A percentile compares a stretch with the other conserved stretches of the same genome.
Conservation (phyloP, 805 yeast species). For the Candida pseudofarinosa region DNA sequence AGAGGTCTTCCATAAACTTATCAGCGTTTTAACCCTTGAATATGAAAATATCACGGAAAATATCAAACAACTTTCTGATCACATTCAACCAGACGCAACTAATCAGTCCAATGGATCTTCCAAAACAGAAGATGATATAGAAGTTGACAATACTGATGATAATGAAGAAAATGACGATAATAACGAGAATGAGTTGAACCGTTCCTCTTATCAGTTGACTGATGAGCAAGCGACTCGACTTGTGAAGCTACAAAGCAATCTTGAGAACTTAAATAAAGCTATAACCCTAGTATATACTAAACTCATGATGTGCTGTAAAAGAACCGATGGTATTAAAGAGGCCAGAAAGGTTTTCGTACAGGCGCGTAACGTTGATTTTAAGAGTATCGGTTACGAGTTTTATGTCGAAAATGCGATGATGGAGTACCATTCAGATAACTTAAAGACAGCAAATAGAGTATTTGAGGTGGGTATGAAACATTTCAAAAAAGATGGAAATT, state of each 20-base stretch:
- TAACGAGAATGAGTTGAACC: slow-evolving; percentile 14
- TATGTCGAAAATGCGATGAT: slow-evolving; percentile 78
- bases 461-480: slow-evolving; percentile 74
- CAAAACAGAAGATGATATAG: slow-evolving; percentile 11
- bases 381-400: slow-evolving; percentile 66
- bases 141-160: slow-evolving; percentile 1
- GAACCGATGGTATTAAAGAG: slow-evolving; percentile 63
- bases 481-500: slow-evolving; percentile 52
- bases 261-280: slow-evolving; percentile 24
- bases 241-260: slow-evolving; percentile 15
- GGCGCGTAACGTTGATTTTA: slow-evolving; percentile 52
- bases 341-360: slow-evolving; percentile 70
- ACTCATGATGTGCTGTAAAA: slow-evolving; percentile 67
- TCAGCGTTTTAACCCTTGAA: slow-evolving; percentile 40
- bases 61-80: slow-evolving; percentile 18
- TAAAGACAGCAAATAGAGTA: slow-evolving; percentile 67
- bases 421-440: slow-evolving; percentile 67
- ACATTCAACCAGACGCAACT: slow-evolving; percentile 2
- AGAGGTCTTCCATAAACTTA: slow-evolving; percentile 46
- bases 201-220: slow-evolving; percentile 8
- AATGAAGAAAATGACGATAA: slow-evolving; percentile 14
- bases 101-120: slow-evolving; percentile 6
- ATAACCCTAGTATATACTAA: slow-evolving; percentile 66
- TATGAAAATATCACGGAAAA: slow-evolving; percentile 24
- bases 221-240: slow-evolving; percentile 20